These are phyloP conservation scores for Sporothrix phasma DNA, from an alignment of 2,329 filamentous ascomycete genomes.

Conservation along the genomic window DNA sequence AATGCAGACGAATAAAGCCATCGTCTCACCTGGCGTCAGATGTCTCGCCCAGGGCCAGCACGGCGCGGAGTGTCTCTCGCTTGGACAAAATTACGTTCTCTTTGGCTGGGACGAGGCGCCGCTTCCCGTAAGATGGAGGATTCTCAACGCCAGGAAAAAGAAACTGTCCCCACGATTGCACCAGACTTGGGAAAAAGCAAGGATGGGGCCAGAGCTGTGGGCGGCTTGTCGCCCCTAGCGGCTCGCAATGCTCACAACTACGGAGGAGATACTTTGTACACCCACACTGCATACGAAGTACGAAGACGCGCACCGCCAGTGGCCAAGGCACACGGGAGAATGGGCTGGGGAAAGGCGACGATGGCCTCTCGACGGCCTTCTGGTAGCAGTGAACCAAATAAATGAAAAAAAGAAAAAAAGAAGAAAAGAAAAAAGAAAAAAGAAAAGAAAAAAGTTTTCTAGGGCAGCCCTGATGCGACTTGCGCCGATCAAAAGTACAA, in stretches of 20 bases:
- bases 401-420: too few relatives aligned
- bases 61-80: neutral
- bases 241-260: slow-evolving; percentile 2
- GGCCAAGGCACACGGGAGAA: neutral
- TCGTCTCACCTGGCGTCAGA: neutral
- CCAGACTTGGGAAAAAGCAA: too few relatives aligned
- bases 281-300: too few relatives aligned
- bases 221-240: too few relatives aligned
- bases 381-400: too few relatives aligned
- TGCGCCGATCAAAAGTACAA: too few relatives aligned
- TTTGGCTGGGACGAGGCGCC: neutral
- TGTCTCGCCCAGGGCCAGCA: neutral
- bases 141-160: neutral
- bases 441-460: neutral
- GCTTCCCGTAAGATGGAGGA: neutral
- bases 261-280: neutral
- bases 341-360: neutral
- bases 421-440: too few relatives aligned
- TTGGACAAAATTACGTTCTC: neutral
- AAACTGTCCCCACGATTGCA: slow-evolving; percentile 2
- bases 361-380: neutral
- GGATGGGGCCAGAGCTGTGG: too few relatives aligned
- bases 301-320: neutral
- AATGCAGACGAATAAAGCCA: neutral
- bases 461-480: neutral